Conservation (phyloP, 2,329 filamentous ascomycete species). For the Colletotrichum magnum region DNA sequence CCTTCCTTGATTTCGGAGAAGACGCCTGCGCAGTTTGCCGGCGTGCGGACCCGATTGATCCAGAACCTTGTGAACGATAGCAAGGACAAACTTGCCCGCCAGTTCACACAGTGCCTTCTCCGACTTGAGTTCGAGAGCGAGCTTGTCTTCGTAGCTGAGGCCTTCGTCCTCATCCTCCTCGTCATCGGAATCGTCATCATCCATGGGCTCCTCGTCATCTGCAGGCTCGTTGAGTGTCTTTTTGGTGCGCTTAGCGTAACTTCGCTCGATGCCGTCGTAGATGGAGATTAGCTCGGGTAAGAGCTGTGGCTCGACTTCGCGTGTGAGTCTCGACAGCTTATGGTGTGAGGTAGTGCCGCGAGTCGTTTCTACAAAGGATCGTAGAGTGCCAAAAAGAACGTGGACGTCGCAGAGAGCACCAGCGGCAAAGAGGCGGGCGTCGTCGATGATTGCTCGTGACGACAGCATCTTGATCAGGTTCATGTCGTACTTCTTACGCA, state of each 20-base stretch:
- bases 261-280: slow-evolving; percentile 82
- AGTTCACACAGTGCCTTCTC: slow-evolving; percentile 91
- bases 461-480: slow-evolving; percentile 79
- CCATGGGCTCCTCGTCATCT: slow-evolving; percentile 81
- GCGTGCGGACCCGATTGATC: slow-evolving; percentile 73
- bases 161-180: slow-evolving; percentile 68
- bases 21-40: slow-evolving; percentile 76
- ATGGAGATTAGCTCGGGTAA: slow-evolving; percentile 81
- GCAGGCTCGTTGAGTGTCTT: slow-evolving; percentile 74
- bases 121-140: slow-evolving; percentile 78
- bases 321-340: slow-evolving; percentile 72
- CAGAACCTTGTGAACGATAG: slow-evolving; percentile 81
- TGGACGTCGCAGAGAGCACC: slow-evolving; percentile 86
- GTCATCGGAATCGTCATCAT: slow-evolving; percentile 71
- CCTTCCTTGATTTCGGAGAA: slow-evolving; percentile 84
- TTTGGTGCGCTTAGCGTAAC: slow-evolving; percentile 79
- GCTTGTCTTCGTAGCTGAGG: slow-evolving; percentile 69
- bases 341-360: slow-evolving; percentile 36
- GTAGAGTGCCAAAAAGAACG: slow-evolving; percentile 82
- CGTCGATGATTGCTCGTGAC: slow-evolving; percentile 79
- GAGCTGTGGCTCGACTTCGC: slow-evolving; percentile 74
- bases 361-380: slow-evolving; percentile 63
- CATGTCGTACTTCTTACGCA: slow-evolving; percentile 70
- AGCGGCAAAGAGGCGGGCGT: slow-evolving; percentile 81
- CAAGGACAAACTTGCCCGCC: slow-evolving; percentile 86